These are phyloP conservation scores for Colletotrichum viniferum DNA, from an alignment of 2,329 filamentous ascomycete genomes.

Conservation along the genomic window DNA sequence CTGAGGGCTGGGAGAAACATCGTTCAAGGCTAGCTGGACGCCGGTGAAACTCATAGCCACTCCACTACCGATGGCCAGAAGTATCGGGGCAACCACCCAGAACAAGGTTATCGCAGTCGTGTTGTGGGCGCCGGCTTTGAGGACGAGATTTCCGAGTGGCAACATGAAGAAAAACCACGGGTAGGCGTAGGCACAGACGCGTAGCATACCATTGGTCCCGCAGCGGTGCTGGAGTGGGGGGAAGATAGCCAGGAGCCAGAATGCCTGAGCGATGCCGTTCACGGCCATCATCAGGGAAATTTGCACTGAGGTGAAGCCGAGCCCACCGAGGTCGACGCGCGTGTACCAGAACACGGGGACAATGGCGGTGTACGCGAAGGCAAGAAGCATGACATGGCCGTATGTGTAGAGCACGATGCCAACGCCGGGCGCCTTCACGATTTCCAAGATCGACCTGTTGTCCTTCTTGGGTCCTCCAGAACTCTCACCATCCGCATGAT, in stretches of 20 bases:
- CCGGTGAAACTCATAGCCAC: constrained; percentile 74
- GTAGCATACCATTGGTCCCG: constrained; percentile 70
- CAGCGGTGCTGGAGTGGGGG: constrained; percentile 68
- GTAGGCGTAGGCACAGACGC: constrained; percentile 56
- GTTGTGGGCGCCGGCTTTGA: constrained; percentile 52
- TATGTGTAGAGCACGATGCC: constrained; percentile 69
- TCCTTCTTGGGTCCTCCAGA: not conserved
- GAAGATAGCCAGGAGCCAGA: constrained; percentile 75
- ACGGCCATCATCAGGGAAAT: constrained; percentile 72
- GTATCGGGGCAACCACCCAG: constrained; percentile 49
- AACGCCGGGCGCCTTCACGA: constrained; percentile 69
- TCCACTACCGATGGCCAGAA: constrained; percentile 61
- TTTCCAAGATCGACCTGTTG: constrained; percentile 23
- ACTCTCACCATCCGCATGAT: not conserved
- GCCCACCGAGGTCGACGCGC: constrained; percentile 64
- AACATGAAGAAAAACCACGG: constrained; percentile 67
- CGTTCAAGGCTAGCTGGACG: constrained; percentile 76
- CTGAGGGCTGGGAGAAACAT: constrained; percentile 68
- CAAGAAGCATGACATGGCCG: constrained; percentile 70
- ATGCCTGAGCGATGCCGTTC: constrained; percentile 68
- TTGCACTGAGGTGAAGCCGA: constrained; percentile 62
- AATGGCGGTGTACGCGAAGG: constrained; percentile 74
- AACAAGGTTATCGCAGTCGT: constrained; percentile 48
- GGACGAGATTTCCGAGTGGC: constrained; percentile 57
- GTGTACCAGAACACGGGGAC: constrained; percentile 73